Base-by-base conservation (phyloP, 2,329 filamentous ascomycete species). In the Akanthomyces uredinophilus region DNA sequence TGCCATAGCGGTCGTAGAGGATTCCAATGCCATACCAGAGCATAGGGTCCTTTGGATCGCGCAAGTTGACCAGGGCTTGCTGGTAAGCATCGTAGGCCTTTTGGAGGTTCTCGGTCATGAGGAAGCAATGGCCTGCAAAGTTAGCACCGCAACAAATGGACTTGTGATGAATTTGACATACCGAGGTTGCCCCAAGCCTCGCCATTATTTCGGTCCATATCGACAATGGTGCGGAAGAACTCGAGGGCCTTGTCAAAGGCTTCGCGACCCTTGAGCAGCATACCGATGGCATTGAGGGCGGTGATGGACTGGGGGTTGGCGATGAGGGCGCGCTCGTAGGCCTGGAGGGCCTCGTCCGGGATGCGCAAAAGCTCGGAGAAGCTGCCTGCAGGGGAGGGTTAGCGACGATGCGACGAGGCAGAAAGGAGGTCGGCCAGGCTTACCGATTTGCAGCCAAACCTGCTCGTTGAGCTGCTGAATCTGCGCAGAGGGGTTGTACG, bases 21-120 rank as follows among this genome's bases (percentile, higher is more conserved):
- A 99, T 99, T 44, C 95, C 95, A 50, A 99, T 99, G 43, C 95
- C 95, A 71, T 99, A 99, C 95, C 95, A 99, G 13, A 99, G 83
- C 77, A 96, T 96, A 3, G 95, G 95, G 71, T 99, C 95, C 85
- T 97, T 98, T 1, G 94, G 93, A 73, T 97, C 94, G 54, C 89
- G 87, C 46, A 99, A 81, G 75, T 98, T 94, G 65, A 97, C 94
- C 7, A 98, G 79, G 6, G 95, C 95, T 73, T 96, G 92, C 74
- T 99, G 95, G 73, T 99, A 99, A 1, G 95, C 93, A 37, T 91
- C 91, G 71, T 99, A 99, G 1, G 95, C 95, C 72, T 98, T 92
- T 76, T 98, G 95, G 39, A 98, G 78, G 70, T 97, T 94, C 71
- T 99, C 95, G 85, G 96, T 96, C 95, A 99, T 99, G 29, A 99